phyloP scores from a whole-genome alignment of 2,329 filamentous ascomycete species.

The Trichoderma guizhouense region DNA sequence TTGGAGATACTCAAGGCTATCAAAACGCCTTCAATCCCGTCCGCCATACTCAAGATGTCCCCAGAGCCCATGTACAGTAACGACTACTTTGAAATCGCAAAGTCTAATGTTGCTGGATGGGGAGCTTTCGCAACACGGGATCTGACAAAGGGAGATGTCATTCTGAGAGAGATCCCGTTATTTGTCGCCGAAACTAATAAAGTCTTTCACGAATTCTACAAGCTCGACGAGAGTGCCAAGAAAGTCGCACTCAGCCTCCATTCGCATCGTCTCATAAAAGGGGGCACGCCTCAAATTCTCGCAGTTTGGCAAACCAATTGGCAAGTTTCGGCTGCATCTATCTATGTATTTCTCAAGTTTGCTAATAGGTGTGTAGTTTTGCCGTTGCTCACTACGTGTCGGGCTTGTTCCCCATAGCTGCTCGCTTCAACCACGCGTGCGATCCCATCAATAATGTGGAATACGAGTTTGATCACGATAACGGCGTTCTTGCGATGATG shows the following conservation, averaged over 20 bases:
- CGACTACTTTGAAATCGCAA: conserved; percentile 38
- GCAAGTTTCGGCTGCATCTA: conserved; percentile 32
- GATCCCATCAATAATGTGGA: conserved; percentile 39
- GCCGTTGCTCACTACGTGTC: conserved; percentile 28
- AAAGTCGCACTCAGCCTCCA: conserved; percentile 39
- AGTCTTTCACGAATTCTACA: conserved; percentile 36
- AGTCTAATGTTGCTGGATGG: conserved; percentile 42
- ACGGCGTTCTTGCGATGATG: conserved; percentile 40
- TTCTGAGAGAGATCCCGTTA: conserved; percentile 46
- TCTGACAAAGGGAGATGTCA: conserved; percentile 37
- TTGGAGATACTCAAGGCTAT: neutral
- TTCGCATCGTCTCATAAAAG: conserved; percentile 30
- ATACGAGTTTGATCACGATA: conserved; percentile 39
- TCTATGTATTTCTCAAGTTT: neutral
- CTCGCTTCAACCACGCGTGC: conserved; percentile 60
- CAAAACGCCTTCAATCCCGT: neutral
- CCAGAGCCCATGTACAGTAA: conserved; percentile 34
- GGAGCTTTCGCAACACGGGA: conserved; percentile 45
- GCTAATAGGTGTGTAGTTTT: conserved; percentile 25
- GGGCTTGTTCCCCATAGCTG: conserved; percentile 48
- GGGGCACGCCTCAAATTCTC: conserved; percentile 29
- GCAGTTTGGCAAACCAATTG: conserved; percentile 46
- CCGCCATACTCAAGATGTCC: neutral
- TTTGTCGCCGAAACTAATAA: conserved; percentile 31
- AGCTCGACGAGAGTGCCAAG: conserved; percentile 31